phyloP scores from a whole-genome alignment of 805 yeast species.

The Metschnikowia amazonensis region DNA sequence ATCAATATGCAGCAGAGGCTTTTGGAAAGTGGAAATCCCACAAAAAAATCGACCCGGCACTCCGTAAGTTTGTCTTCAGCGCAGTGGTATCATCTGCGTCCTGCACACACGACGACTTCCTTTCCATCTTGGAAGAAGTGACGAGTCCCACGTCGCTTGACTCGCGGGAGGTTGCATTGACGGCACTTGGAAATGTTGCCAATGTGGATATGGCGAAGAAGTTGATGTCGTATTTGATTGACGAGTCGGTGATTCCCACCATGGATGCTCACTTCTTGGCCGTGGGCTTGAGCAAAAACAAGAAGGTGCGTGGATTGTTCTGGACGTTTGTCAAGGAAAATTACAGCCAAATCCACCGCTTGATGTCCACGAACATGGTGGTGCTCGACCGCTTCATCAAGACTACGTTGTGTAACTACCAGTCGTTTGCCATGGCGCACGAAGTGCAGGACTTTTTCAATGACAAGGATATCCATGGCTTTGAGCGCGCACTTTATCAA shows the following conservation, averaged over 20 bases:
- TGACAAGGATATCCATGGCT: constrained; percentile 48
- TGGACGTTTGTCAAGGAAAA: constrained; percentile 50
- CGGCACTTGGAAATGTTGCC: constrained; percentile 49
- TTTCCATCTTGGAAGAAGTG: constrained; percentile 43
- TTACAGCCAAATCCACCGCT: constrained; percentile 41
- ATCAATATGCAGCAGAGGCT: constrained; percentile 30
- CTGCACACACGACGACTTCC: constrained; percentile 33
- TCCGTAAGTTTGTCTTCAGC: constrained; percentile 41
- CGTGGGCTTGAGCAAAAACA: constrained; percentile 44
- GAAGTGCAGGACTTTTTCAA: constrained; percentile 44
- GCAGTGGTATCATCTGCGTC: constrained; percentile 40
- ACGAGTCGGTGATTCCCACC: constrained; percentile 44
- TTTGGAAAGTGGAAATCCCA: constrained; percentile 25
- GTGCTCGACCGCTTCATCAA: constrained; percentile 47
- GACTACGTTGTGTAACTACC: constrained; percentile 35
- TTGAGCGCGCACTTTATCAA: constrained; percentile 51
- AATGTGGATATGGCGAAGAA: constrained; percentile 31
- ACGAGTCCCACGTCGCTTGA: constrained; percentile 51
- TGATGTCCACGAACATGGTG: constrained; percentile 49
- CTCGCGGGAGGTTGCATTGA: constrained; percentile 53
- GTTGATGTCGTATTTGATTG: constrained; percentile 39
- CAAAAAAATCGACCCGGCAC: constrained; percentile 39
- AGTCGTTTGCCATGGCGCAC: constrained; percentile 9
- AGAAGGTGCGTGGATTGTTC: constrained; percentile 37
- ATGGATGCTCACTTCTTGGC: constrained; percentile 60